Base-by-base conservation (phyloP, 495 filamentous ascomycete species). In the Neurospora sp. region DNA sequence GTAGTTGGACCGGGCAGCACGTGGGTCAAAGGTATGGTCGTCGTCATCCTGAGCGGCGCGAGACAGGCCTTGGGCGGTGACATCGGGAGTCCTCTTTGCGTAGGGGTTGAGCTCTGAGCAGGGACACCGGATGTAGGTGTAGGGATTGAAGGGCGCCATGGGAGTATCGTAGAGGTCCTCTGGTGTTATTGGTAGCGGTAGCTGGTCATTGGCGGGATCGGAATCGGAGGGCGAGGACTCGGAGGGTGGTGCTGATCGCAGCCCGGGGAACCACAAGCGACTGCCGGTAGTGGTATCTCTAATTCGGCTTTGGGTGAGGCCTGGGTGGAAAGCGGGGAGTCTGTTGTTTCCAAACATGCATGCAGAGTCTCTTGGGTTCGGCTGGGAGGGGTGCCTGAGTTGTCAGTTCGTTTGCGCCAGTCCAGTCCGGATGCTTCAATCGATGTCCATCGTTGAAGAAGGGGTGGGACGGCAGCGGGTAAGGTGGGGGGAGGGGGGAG, bases 71-170 rank as follows among this genome's bases (percentile, higher is more conserved):
- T 66, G 54, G 28, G 54, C 54, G 28, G 54, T 66, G 54, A 66
- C 54, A 19, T 66, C 54, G 28, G 54, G 54, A 34, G 54, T 66
- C 28, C 54, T 66, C 28, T 66, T 66, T 34, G 54, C 31, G 54
- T 66, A 66, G 28, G 54, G 54, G 54, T 66, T 66, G 54, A 66
- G 28, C 69, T 96, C 91, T 72, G 90, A 90, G 82, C 96, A 99
- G 62, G 95, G 93, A 80, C 96, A 99, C 76, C 93, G 92, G 77
- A 98, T 93, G 82, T 92, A 94, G 42, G 92, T 93, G 84, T 96
- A 97, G 17, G 96, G 96, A 76, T 92, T 94, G 39, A 90, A 86
- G 39, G 89, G 87, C 37, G 92, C 89, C 93, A 95, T 96, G 15
- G 72, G 54, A 66, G 54, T 66, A 6, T 66, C 28, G 28, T 34